These are phyloP conservation scores for Aethionema arabicum DNA, from an alignment of 345 rosid species.

Conservation along the genomic window DNA sequence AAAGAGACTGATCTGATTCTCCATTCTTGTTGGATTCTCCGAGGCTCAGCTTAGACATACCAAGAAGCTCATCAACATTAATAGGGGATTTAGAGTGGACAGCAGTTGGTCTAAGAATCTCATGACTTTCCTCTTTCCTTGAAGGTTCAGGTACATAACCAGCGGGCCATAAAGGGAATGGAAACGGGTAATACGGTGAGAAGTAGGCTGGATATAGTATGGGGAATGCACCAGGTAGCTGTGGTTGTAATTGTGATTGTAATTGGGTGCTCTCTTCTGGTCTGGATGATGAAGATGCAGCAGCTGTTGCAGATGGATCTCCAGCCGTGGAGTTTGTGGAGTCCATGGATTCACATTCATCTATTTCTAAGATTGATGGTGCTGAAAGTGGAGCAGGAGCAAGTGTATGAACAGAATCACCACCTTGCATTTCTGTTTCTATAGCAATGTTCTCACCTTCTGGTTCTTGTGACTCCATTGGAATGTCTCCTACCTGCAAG, in stretches of 20 bases:
- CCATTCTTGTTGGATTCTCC: slow-evolving; percentile 58
- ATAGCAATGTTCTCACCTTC: slow-evolving; percentile 38
- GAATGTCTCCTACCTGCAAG: slow-evolving; percentile 56
- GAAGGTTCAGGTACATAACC: slow-evolving; percentile 47
- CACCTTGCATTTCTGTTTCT: slow-evolving; percentile 43
- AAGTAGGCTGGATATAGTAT: slow-evolving; percentile 70
- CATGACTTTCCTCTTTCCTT: slow-evolving; percentile 49
- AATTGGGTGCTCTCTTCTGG: slow-evolving; percentile 26
- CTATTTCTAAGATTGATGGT: slow-evolving; percentile 50
- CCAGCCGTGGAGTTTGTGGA: slow-evolving; percentile 76
- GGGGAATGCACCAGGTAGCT: slow-evolving; percentile 54
- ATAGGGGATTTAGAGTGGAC: slow-evolving; percentile 81
- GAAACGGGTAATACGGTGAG: slow-evolving; percentile 69
- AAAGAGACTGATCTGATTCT: slow-evolving; percentile 59
- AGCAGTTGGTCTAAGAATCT: slow-evolving; percentile 87
- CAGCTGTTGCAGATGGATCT: slow-evolving; percentile 42
- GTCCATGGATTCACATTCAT: slow-evolving; percentile 95
- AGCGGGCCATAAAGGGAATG: slow-evolving; percentile 74
- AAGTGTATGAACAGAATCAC: slow-evolving; percentile 35
- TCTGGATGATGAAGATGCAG: slow-evolving; percentile 24
- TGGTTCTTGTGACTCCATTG: slow-evolving; percentile 62
- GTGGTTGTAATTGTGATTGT: slow-evolving; percentile 42
- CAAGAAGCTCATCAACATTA: slow-evolving; percentile 85
- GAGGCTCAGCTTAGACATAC: slow-evolving; percentile 85
- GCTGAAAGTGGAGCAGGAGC: slow-evolving; percentile 51